A percentile compares a stretch with the other conserved stretches of the same genome.
phyloP scores from a whole-genome alignment of 2,329 filamentous ascomycete species.

The Cladosporium sp. region DNA sequence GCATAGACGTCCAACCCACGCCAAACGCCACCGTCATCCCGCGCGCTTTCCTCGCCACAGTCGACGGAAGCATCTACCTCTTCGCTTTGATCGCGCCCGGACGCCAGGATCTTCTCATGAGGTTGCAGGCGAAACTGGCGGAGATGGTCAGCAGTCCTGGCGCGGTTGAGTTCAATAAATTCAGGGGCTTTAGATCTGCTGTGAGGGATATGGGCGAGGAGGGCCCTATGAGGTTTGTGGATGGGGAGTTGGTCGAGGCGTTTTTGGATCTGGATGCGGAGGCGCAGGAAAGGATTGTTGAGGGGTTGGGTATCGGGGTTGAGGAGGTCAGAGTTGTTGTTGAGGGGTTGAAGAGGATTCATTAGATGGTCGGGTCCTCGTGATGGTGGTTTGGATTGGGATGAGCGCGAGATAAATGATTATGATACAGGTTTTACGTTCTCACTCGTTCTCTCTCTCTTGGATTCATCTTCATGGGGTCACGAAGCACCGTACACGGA shows the following conservation, averaged over 20 bases:
- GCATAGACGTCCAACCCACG: slow-evolving; percentile 62
- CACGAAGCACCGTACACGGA: no score
- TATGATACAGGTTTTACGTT: no score
- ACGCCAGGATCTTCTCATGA: slow-evolving; percentile 75
- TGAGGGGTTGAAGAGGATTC: slow-evolving; percentile 35
- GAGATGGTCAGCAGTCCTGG: slow-evolving; percentile 64
- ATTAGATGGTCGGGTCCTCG: neutral
- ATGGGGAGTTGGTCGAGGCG: slow-evolving; percentile 82
- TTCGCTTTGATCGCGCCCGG: slow-evolving; percentile 71
- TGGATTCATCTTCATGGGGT: no score
- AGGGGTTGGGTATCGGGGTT: slow-evolving; percentile 50
- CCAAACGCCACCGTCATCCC: slow-evolving; percentile 67
- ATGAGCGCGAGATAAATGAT: no score
- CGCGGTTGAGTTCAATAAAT: slow-evolving; percentile 68
- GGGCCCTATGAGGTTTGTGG: slow-evolving; percentile 80
- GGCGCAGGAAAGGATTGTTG: slow-evolving; percentile 50
- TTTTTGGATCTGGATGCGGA: slow-evolving; percentile 69
- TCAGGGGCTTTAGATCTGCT: slow-evolving; percentile 74
- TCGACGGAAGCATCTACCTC: slow-evolving; percentile 87
- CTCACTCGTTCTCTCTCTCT: no score
- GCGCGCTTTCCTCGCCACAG: slow-evolving; percentile 82
- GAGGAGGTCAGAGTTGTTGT: slow-evolving; percentile 56
- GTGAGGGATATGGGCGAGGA: slow-evolving; percentile 58
- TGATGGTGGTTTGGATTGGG: no score
- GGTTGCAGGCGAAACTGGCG: slow-evolving; percentile 69